Percentiles rank a stretch among this genome's conserved stretches.
These are phyloP conservation scores for Paramarasmius palmivorus DNA, from an alignment of 1,284 basidiomycete species.

Conservation along the genomic window DNA sequence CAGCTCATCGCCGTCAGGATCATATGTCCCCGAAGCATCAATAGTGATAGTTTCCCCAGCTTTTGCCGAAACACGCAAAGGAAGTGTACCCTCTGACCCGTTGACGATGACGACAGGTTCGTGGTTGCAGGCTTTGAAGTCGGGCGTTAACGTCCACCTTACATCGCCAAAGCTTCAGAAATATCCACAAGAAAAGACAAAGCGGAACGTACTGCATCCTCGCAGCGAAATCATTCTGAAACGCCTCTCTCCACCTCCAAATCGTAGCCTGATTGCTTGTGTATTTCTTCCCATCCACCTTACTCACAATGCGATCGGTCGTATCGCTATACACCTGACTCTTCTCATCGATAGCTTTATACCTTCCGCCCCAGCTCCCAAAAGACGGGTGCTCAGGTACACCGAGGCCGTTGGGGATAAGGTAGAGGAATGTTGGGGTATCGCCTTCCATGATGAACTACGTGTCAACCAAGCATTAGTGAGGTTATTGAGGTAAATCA, in stretches of 20 bases:
- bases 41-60: neutral
- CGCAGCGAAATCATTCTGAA: conserved; percentile 11
- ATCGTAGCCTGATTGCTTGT: conserved; percentile 8
- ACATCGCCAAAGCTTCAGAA: neutral
- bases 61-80: neutral
- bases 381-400: neutral
- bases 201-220: conserved; percentile 8
- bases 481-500: neutral
- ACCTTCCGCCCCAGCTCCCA: conserved; percentile 8
- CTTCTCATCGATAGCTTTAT: neutral
- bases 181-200: neutral
- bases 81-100: neutral
- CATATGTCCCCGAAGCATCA: conserved; percentile 1
- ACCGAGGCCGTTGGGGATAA: conserved; percentile 6
- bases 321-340: conserved; percentile 1
- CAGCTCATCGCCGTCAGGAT: conserved; percentile 7
- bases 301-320: conserved; percentile 3
- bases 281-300: conserved; percentile 1
- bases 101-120: conserved; percentile 6
- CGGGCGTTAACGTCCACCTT: conserved; percentile 5
- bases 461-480: neutral
- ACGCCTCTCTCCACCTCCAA: conserved; percentile 10
- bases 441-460: conserved; percentile 10
- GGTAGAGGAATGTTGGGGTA: conserved; percentile 6
- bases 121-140: conserved; percentile 4